Evolutionary conservation across 306 rosid species (phyloP).

Genomic region (Cercis canadensis): DNA sequence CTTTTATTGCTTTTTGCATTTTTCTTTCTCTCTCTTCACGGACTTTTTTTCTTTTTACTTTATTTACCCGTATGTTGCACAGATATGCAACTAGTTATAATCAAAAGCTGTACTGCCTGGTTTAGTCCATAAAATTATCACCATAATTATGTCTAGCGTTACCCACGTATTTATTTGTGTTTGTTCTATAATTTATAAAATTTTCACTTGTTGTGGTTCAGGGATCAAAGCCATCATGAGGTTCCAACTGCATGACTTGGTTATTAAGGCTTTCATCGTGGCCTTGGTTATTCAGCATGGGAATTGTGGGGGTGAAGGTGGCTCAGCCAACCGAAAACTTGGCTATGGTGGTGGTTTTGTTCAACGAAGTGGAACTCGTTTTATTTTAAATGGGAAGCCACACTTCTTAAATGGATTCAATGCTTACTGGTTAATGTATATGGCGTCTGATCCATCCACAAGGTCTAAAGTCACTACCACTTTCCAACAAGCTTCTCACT

Average conservation of each 20-base stretch:
- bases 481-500: conserved; percentile 38
- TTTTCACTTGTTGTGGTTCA: background rate
- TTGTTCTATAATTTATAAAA: too few species aligned
- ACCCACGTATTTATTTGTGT: too few species aligned
- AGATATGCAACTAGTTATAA: too few species aligned
- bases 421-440: conserved; percentile 62
- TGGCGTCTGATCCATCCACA: conserved; percentile 58
- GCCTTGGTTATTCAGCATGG: conserved; percentile 20
- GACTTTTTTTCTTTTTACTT: too few species aligned
- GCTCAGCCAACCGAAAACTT: background rate
- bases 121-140: too few species aligned
- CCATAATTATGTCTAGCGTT: too few species aligned
- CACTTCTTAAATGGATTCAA: conserved; percentile 62
- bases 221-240: conserved; percentile 21
- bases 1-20: too few species aligned
- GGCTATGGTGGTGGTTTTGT: conserved; percentile 25
- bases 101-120: too few species aligned
- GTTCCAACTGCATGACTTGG: background rate
- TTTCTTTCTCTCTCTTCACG: too few species aligned
- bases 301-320: background rate
- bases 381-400: conserved; percentile 40
- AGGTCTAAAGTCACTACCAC: conserved; percentile 47
- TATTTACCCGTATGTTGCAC: too few species aligned
- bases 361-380: conserved; percentile 46
- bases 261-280: conserved; percentile 1